Evolutionary conservation across 1,284 basidiomycete genomes (phyloP), one percentile per base, ranked within the genome.

Genomic region (Apiotrichum domesticum): DNA sequence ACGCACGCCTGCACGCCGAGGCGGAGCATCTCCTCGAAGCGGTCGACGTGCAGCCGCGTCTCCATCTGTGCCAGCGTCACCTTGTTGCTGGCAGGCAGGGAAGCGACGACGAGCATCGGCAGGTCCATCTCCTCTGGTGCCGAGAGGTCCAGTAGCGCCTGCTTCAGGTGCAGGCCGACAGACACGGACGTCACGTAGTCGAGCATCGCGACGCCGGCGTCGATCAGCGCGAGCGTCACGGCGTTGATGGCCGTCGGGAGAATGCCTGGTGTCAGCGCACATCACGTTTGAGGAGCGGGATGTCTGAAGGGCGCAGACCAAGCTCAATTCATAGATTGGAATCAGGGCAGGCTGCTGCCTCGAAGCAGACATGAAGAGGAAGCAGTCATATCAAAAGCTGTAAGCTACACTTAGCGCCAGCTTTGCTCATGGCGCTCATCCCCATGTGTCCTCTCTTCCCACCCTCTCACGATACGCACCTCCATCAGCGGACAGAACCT

Each of bases 191-290:
- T 88, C 51, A 97, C 86, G 74, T 96, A 93, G 78, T 98, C 94
- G 57, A 85, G 78, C 66, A 98, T 81, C 0, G 94, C 87, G 33
- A 98, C 87, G 3, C 96, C 96, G 2, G 94, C 91, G 58, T 85
- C 86, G 64, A 90, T 83, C 42, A 98, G 83, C 0, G 95, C 92
- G 45, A 98, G 83, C 4, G 93, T 95, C 1, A 92, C 90, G 29
- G 87, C 93, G 74, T 98, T 98, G 70, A 98, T 90, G 62, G 91
- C 88, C 4, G 93, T 86, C 54, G 91, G 88, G n/a, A 98, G 82
- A 41, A 97, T 80, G 0, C 89, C 88, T 81, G 64, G 3, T 10
- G 15, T 54, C 15, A 52, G 50, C 42, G 37, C 37, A 39, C 13
- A 39, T 39, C 8, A 39, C 37, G 13, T 7, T 39, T 13, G 37